Conservation (phyloP, 495 filamentous ascomycete species). For the Annulohypoxylon bovei region DNA sequence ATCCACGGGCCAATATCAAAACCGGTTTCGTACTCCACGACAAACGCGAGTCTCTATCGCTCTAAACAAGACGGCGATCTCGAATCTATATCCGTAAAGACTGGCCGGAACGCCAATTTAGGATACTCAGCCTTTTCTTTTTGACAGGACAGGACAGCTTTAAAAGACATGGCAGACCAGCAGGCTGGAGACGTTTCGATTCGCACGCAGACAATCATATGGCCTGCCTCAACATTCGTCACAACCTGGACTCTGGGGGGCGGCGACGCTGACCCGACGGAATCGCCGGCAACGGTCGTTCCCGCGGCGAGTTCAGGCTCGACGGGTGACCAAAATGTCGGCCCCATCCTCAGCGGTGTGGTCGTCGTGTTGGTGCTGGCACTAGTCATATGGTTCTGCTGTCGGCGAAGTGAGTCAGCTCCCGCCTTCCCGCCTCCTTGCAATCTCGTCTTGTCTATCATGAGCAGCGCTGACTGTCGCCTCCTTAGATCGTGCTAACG, state of each 20-base stretch:
- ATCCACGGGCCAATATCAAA: conserved; percentile 12
- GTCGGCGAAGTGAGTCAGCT: conserved; percentile 27
- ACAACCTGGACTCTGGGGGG: conserved; percentile 36
- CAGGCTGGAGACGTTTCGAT: conserved; percentile 17
- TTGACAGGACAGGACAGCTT: background rate
- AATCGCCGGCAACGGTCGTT: conserved; percentile 20
- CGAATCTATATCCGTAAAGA: conserved; percentile 18
- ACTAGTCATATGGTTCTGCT: conserved; percentile 32
- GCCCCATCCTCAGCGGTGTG: conserved; percentile 30
- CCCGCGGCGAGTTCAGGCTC: conserved; percentile 14
- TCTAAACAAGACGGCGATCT: conserved; percentile 3
- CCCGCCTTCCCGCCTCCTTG: background rate
- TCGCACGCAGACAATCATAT: conserved; percentile 34
- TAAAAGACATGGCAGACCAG: conserved; percentile 7
- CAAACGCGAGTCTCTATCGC: conserved; percentile 27
- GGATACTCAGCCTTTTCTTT: background rate
- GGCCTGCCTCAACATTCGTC: conserved; percentile 30
- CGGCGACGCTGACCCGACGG: conserved; percentile 19
- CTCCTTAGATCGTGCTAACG: conserved; percentile 4
- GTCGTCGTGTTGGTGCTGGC: conserved; percentile 28
- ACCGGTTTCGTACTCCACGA: conserved; percentile 27
- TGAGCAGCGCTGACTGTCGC: background rate
- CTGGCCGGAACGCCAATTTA: background rate
- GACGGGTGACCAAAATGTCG: conserved; percentile 13
- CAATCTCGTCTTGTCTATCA: background rate